phyloP scores from a whole-genome alignment of 768 basidiomycete genomes.

The Mycena rebaudengoi region DNA sequence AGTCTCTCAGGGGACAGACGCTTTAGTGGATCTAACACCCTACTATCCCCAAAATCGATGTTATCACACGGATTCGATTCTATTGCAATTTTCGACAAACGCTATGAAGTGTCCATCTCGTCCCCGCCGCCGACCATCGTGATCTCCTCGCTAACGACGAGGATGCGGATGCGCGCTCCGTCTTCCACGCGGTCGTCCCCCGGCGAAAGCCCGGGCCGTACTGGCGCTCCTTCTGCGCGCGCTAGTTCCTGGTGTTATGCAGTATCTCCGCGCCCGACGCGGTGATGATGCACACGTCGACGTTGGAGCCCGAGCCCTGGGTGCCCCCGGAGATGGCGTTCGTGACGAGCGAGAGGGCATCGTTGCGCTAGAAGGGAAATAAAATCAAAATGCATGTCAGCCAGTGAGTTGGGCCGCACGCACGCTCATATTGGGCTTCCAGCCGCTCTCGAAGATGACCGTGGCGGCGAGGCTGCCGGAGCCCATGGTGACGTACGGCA shows the following conservation, averaged over 20 bases:
- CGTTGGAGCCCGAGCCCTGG: constrained; percentile 97
- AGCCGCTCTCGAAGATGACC: constrained; percentile 94
- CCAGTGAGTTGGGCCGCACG: constrained; percentile 37
- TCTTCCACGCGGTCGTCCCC: constrained; percentile 92
- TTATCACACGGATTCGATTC: no score
- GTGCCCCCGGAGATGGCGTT: constrained; percentile 94
- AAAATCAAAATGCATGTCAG: neutral
- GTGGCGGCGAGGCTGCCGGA: constrained; percentile 96
- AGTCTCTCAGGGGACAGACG: no score
- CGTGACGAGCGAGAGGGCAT: constrained; percentile 82
- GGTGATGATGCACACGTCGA: constrained; percentile 97
- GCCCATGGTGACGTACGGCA: constrained; percentile 99
- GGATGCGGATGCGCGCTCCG: constrained; percentile 74
- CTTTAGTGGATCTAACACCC: no score
- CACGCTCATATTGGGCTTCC: constrained; percentile 86
- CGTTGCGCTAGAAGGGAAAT: constrained; percentile 61
- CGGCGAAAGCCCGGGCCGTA: constrained; percentile 81
- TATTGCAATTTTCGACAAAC: no score
- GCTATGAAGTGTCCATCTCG: constrained; percentile 83
- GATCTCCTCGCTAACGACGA: constrained; percentile 80
- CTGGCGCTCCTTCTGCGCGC: constrained; percentile 77
- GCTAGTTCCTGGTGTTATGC: constrained; percentile 89
- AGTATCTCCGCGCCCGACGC: constrained; percentile 89
- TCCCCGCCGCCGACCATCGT: constrained; percentile 62
- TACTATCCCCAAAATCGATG: no score